Base-by-base conservation (phyloP, 1,139 yeast species). In the Suhomyces taliae region DNA sequence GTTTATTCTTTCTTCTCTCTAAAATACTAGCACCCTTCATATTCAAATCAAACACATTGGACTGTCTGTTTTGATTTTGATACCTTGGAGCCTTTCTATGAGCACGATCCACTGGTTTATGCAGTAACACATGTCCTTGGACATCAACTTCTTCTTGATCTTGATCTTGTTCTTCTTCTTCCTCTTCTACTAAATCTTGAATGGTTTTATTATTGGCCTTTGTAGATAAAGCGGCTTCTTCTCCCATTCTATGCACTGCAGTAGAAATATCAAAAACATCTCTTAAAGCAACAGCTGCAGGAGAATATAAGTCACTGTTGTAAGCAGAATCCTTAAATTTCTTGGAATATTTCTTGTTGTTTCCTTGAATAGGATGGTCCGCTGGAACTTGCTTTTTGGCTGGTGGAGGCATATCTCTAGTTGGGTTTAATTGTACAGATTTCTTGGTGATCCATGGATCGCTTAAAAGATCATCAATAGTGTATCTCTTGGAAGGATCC, bases 191-290 rank as follows among this genome's bases (percentile, higher is more conserved):
- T 43, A 69, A 60, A 32, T 65, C 62, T 43, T 67, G 64, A 40
- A 61, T 54, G 50, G 65, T 58, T 32, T 59, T 58, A 26, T 54
- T 53, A 36, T 62, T 55, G 40, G 63, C 63, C 43, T 64, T 69
- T 41, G 69, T 66, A 24, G 72, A 64, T 39, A 83, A 68, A 2
- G 82, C 79, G 24, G 85, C 85, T 61, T 90, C 97, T 67, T 89
- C 96, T 36, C 91, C 96, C 76, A 83, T 82, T 65, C 99, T 83
- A 63, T 90, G 96, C 8, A 93, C 96, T 0, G 97, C 97, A 49
- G 95, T 85, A 15, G 96, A 86, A 12, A 93, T 87, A 62, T 93
- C 99, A 67, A 91, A 91, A 8, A 96, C 97, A 60, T 93, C 99
- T 58, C 90, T 85, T 74, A 93, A 79, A 0, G 96, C 96, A 46